These are phyloP conservation scores for Aureobasidium sp. DNA, from an alignment of 2,329 filamentous ascomycete species.

Conservation along the genomic window DNA sequence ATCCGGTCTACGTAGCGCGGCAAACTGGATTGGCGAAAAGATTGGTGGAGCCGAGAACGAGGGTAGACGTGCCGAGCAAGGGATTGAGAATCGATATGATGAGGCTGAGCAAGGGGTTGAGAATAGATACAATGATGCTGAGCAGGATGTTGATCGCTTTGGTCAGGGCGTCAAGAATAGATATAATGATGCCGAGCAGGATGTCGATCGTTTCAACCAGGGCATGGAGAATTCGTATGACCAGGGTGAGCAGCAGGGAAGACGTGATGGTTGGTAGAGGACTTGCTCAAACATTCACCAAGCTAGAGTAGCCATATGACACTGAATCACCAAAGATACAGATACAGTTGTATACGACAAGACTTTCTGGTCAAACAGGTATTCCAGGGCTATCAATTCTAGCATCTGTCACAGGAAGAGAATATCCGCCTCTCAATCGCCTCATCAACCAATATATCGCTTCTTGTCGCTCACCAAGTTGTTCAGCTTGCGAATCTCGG, in stretches of 20 bases:
- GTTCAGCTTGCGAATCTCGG: constrained; percentile 55
- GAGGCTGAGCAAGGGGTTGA: constrained; percentile 1
- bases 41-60: constrained; percentile 15
- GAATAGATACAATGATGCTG: not conserved
- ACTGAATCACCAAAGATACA: not conserved
- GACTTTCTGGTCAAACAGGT: not conserved
- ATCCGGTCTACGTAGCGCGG: constrained; percentile 12
- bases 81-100: not conserved
- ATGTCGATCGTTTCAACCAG: constrained; percentile 12
- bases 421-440: not conserved
- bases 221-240: constrained; percentile 13
- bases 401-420: not conserved
- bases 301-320: too few species aligned
- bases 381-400: not conserved
- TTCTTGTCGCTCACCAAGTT: constrained; percentile 24
- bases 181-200: not conserved
- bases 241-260: constrained; percentile 16
- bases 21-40: constrained; percentile 18
- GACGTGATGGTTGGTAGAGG: constrained; percentile 14
- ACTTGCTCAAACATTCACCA: not conserved
- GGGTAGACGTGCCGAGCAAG: constrained; percentile 8
- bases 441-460: not conserved
- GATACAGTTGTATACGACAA: too few species aligned
- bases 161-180: constrained; percentile 1
- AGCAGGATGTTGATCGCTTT: constrained; percentile 8